Percentiles rank a stretch among this genome's conserved stretches.
phyloP scores from a whole-genome alignment of 2,329 filamentous ascomycete genomes.

The Fusarium agapanthi region DNA sequence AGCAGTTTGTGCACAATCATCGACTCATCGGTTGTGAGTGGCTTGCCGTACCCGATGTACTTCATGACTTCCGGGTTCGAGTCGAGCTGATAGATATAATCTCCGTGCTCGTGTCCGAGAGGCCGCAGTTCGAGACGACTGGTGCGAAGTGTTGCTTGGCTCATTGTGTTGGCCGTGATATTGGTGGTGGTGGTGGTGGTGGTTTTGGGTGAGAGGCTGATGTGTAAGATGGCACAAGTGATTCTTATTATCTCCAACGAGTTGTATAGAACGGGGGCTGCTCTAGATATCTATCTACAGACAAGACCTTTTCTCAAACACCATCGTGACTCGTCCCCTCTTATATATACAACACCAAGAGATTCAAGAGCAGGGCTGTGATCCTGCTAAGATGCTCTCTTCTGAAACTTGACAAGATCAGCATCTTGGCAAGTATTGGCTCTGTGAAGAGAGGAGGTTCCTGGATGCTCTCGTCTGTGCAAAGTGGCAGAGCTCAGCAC shows the following conservation, averaged over 20 bases:
- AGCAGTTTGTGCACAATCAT: slow-evolving; percentile 36
- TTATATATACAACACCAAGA: slow-evolving; percentile 26
- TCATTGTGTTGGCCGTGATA: slow-evolving; percentile 13
- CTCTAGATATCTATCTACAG: background rate
- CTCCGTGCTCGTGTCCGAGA: slow-evolving; percentile 26
- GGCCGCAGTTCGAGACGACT: slow-evolving; percentile 29
- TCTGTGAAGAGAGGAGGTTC: background rate
- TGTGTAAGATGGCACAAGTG: background rate
- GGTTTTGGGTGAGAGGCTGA: background rate
- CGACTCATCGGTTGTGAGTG: slow-evolving; percentile 28
- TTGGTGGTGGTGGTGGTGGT: background rate
- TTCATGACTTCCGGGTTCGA: slow-evolving; percentile 34
- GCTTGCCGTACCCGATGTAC: slow-evolving; percentile 38
- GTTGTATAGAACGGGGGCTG: background rate
- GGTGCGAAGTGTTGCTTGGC: slow-evolving; percentile 31
- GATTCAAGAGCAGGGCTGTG: slow-evolving; percentile 8
- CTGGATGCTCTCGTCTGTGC: background rate
- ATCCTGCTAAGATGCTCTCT: slow-evolving; percentile 9
- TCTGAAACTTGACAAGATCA: slow-evolving; percentile 32
- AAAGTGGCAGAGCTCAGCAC: background rate
- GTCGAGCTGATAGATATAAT: slow-evolving; percentile 34
- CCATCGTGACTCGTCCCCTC: slow-evolving; percentile 9
- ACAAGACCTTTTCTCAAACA: background rate
- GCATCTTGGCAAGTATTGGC: slow-evolving; percentile 24
- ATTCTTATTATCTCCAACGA: no score